Percentiles rank a stretch among this genome's conserved stretches.
phyloP scores from a whole-genome alignment of 495 filamentous ascomycete genomes.

The Penicillium crystallinum region DNA sequence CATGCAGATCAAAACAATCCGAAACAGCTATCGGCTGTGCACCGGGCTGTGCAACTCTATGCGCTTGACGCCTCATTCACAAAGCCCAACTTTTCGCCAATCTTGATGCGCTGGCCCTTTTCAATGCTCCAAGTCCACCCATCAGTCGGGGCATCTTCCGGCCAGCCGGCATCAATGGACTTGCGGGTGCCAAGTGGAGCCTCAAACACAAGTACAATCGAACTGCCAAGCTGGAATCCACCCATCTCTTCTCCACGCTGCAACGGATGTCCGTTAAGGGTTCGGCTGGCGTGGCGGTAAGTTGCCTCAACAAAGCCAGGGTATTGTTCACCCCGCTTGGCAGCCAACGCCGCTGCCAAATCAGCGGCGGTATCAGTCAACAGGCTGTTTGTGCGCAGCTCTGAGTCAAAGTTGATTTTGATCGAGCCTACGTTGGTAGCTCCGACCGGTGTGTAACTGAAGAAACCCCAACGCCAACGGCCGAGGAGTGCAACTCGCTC shows the following conservation, averaged over 20 bases:
- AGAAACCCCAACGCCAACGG: conserved; percentile 96
- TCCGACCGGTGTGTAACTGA: conserved; percentile 90
- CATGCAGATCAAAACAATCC: neutral
- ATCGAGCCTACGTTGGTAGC: conserved; percentile 99
- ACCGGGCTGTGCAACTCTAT: conserved; percentile 3
- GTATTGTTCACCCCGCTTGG: conserved; percentile 70
- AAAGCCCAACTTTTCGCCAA: conserved; percentile 79
- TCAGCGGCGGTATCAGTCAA: conserved; percentile 87
- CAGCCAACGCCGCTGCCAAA: conserved; percentile 69
- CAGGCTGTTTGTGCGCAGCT: conserved; percentile 87
- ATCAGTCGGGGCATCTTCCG: conserved; percentile 48
- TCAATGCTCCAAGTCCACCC: conserved; percentile 81
- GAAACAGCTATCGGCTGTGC: neutral
- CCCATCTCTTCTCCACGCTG: conserved; percentile 94
- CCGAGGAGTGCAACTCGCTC: conserved; percentile 92
- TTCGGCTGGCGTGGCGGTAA: conserved; percentile 68
- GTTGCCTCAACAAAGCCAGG: conserved; percentile 86
- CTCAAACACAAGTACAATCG: conserved; percentile 95
- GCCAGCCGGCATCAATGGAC: conserved; percentile 62
- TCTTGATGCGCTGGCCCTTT: conserved; percentile 81
- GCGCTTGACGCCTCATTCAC: conserved; percentile 30
- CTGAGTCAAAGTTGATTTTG: conserved; percentile 93
- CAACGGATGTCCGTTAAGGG: conserved; percentile 78
- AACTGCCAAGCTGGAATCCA: conserved; percentile 93
- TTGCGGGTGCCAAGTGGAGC: conserved; percentile 64